Percentiles rank a stretch among this genome's conserved stretches.
These are phyloP conservation scores for Fusarium luffae DNA, from an alignment of 2,329 filamentous ascomycete species.

Conservation along the genomic window DNA sequence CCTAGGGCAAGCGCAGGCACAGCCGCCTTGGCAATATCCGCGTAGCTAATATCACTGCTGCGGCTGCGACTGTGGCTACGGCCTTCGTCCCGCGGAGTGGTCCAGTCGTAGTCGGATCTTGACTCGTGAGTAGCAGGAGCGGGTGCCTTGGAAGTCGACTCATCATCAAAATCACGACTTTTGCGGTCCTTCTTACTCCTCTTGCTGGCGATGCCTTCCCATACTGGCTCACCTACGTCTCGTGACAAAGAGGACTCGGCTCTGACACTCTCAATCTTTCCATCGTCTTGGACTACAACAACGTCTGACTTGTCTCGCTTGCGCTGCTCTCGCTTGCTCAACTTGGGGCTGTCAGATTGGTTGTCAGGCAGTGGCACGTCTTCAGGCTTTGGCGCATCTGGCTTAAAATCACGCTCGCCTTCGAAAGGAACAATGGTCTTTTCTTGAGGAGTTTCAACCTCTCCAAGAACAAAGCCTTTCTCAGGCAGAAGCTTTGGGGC, in stretches of 20 bases:
- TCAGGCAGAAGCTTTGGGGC: slow-evolving; percentile 46
- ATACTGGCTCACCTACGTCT: slow-evolving; percentile 37
- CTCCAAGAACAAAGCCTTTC: slow-evolving; percentile 60
- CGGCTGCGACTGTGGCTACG: background rate
- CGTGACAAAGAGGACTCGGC: slow-evolving; percentile 28
- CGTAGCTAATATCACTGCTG: slow-evolving; percentile 15
- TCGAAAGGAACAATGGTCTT: slow-evolving; percentile 39
- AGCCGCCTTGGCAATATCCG: slow-evolving; percentile 30
- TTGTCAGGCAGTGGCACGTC: slow-evolving; percentile 40
- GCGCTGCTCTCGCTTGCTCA: slow-evolving; percentile 51
- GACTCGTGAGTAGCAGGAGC: slow-evolving; percentile 37
- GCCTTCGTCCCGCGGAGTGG: slow-evolving; percentile 17
- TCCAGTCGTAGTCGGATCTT: slow-evolving; percentile 30
- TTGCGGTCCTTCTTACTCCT: slow-evolving; percentile 50
- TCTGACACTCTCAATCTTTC: slow-evolving; percentile 27
- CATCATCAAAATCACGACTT: slow-evolving; percentile 47
- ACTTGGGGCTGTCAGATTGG: slow-evolving; percentile 42
- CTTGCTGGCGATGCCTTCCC: slow-evolving; percentile 46
- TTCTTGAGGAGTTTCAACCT: slow-evolving; percentile 57
- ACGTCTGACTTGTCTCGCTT: slow-evolving; percentile 56
- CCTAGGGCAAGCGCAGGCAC: slow-evolving; percentile 38
- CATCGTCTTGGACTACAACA: slow-evolving; percentile 46
- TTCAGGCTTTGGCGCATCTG: slow-evolving; percentile 31
- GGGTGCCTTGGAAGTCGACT: slow-evolving; percentile 41
- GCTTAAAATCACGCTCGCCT: slow-evolving; percentile 8